These are phyloP conservation scores for Yarrowia divulgata DNA, from an alignment of 805 yeast genomes.

Conservation along the genomic window DNA sequence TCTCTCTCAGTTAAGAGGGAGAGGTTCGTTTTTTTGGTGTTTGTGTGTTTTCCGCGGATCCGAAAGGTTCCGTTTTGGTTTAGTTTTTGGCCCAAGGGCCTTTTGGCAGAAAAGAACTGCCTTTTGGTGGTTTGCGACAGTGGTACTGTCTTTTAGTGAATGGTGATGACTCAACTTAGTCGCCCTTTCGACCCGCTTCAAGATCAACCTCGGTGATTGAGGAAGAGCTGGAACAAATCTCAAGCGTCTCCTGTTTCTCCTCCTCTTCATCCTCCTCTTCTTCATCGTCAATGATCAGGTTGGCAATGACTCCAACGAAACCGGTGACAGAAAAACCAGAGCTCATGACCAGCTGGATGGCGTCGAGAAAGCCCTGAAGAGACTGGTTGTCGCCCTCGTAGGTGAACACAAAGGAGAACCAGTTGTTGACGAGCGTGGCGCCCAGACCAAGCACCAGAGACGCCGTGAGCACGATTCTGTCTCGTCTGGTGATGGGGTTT, in stretches of 20 bases:
- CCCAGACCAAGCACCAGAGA: constrained; percentile 72
- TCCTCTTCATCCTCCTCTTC: constrained; percentile 43
- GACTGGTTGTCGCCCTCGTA: constrained; percentile 67
- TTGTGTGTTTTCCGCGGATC: constrained; percentile 8
- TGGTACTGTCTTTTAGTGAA: not conserved
- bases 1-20: not conserved
- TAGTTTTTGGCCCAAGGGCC: no score
- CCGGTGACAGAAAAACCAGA: constrained; percentile 78
- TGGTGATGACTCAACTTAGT: not conserved
- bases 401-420: constrained; percentile 71
- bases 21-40: not conserved
- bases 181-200: constrained; percentile 10
- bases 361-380: constrained; percentile 68
- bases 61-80: not conserved
- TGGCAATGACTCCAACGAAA: constrained; percentile 65
- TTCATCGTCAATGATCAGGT: constrained; percentile 68
- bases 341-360: constrained; percentile 72
- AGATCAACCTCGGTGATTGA: constrained; percentile 13
- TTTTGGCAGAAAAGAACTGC: no score
- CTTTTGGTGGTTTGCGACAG: not conserved
- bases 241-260: constrained; percentile 1
- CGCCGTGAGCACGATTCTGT: constrained; percentile 73
- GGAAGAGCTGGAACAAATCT: constrained; percentile 1
- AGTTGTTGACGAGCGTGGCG: constrained; percentile 65
- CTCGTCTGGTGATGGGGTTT: constrained; percentile 67